phyloP scores from a whole-genome alignment of 164 flowering plant species.

The Vitis rotundifolia region DNA sequence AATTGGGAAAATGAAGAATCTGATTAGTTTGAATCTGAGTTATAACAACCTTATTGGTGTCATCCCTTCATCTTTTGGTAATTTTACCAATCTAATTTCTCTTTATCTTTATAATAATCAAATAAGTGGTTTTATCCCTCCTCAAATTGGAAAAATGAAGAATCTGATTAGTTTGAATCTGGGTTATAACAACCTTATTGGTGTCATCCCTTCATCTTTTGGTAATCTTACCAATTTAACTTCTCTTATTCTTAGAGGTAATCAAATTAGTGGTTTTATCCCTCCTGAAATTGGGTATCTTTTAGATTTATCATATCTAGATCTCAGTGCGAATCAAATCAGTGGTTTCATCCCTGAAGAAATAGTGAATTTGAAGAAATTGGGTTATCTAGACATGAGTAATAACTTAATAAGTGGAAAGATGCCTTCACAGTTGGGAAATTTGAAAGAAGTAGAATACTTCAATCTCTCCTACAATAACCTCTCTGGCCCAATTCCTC shows the following conservation, averaged over 20 bases:
- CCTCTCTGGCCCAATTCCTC: background rate
- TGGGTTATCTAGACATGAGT: background rate
- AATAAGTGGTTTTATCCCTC: background rate
- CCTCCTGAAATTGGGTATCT: background rate
- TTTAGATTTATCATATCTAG: background rate
- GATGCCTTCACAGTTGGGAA: background rate
- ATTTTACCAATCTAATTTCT: background rate
- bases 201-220: conserved; percentile 1
- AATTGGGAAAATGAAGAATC: background rate
- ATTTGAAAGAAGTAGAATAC: background rate
- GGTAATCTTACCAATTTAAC: too few species aligned
- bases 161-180: background rate
- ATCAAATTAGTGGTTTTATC: background rate
- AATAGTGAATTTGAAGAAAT: too few species aligned
- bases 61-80: conserved; percentile 2
- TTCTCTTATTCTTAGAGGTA: background rate
- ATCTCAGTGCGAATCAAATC: background rate
- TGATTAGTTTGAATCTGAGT: background rate
- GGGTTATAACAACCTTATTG: background rate
- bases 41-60: conserved; percentile 7
- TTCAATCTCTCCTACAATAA: conserved; percentile 4
- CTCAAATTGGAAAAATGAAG: background rate
- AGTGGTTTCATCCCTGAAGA: too few species aligned
- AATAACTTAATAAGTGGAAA: conserved; percentile 3
- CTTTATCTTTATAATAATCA: background rate